phyloP scores from a whole-genome alignment of 805 yeast genomes.

The Candida oleophila region DNA sequence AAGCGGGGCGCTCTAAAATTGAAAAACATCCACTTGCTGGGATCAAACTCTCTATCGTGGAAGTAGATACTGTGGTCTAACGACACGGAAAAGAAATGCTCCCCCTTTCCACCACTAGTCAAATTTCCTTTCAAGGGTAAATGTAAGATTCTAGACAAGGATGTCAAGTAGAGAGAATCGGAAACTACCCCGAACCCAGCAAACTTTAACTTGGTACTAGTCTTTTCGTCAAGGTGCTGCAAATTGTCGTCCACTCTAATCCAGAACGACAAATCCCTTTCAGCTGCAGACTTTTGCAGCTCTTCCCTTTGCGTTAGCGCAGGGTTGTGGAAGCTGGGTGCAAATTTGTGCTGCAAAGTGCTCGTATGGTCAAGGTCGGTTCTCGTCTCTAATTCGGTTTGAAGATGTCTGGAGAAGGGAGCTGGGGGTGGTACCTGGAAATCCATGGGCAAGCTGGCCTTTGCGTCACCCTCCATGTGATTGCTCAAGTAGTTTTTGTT shows the following conservation, averaged over 20 bases:
- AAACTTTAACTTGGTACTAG: slow-evolving; percentile 16
- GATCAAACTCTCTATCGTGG: slow-evolving; percentile 36
- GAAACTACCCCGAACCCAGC: slow-evolving; percentile 31
- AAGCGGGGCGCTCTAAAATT: slow-evolving; percentile 27
- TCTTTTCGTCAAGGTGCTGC: neutral
- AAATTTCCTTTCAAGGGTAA: slow-evolving; percentile 17
- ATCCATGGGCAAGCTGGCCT: slow-evolving; percentile 22
- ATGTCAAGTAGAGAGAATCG: slow-evolving; percentile 32
- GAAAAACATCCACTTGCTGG: slow-evolving; percentile 30
- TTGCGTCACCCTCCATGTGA: slow-evolving; percentile 9
- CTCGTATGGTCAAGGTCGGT: slow-evolving; percentile 15
- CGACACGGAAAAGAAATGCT: slow-evolving; percentile 29
- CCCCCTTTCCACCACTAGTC: slow-evolving; percentile 21
- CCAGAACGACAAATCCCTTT: slow-evolving; percentile 32
- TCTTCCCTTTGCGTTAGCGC: slow-evolving; percentile 20
- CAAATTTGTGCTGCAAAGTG: slow-evolving; percentile 24
- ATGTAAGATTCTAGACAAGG: slow-evolving; percentile 27
- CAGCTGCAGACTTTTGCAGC: slow-evolving; percentile 22
- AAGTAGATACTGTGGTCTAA: slow-evolving; percentile 35
- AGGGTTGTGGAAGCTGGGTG: slow-evolving; percentile 23
- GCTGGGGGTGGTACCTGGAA: slow-evolving; percentile 25
- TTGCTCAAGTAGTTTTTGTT: slow-evolving; percentile 16
- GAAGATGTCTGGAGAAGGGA: slow-evolving; percentile 20
- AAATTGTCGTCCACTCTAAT: slow-evolving; percentile 24
- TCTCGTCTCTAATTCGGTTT: slow-evolving; percentile 15